Evolutionary conservation across 1,139 yeast genomes (phyloP), one percentile per base, ranked within the genome.

Genomic region (Hemisphaericaspora lyxosophila): DNA sequence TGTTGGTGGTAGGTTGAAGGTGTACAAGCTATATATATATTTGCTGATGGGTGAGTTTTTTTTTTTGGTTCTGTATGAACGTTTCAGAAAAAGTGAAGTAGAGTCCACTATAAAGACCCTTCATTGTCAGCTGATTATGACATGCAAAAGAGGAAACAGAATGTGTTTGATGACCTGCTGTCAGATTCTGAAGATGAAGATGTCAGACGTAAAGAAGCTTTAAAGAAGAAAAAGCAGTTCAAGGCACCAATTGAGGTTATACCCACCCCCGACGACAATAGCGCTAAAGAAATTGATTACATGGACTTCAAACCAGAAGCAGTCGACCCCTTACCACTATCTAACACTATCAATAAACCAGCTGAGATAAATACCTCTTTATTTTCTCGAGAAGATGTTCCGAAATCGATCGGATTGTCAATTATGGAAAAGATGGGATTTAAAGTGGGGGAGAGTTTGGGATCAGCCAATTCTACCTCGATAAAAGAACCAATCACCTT

Each of bases 341-440:
- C 19, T 8, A 19, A 4, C 18, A 17, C 20, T 12, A 25, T 13
- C 8, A 19, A 33, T 11, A 15, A n/a, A 23, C 18, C 26, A 14
- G 19, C 16, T 9, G 26, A 29, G 7, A 18, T 48, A 12, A 35
- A 43, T 13, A 33, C 29, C n/a, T 48, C 55, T 5, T 36, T 51
- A 17, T 46, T 51, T 34, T 4, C 7, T 7, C 29, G 36, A 3
- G 52, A 54, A 7, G 22, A 22, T 9, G 23, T 14, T 3, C 17
- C 26, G 4, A 29, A 39, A 31, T 69, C 78, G 0, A 64, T 70
- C 33, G 84, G 81, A 0, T 58, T 75, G 19, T 47, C 62, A 6
- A 76, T 78, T 43, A 76, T 78, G 83, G 59, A 66, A 44, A 70
- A 64, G 48, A 78, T 78, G 83, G 84, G 84, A 3, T 78, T 67